Conservation (phyloP, 1,284 basidiomycete genomes). For the Apiotrichum sp. region DNA sequence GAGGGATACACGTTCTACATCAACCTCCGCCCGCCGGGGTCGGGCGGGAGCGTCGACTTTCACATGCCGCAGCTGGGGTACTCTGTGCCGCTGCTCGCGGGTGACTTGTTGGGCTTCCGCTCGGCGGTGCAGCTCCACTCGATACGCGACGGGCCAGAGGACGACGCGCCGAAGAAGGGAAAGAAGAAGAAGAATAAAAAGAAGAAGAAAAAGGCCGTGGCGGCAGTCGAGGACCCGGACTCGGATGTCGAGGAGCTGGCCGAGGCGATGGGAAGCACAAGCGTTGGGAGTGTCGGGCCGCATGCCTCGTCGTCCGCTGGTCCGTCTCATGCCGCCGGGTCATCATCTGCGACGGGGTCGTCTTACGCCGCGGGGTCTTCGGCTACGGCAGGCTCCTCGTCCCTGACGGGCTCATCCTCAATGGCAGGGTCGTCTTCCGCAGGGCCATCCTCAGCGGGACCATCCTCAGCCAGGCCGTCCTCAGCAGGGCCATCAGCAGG, state of each 20-base stretch:
- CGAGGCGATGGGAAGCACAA: background rate
- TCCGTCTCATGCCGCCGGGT: background rate
- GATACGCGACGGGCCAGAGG: background rate
- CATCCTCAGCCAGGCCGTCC: background rate
- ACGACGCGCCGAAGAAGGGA: background rate
- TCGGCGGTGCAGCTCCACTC: background rate
- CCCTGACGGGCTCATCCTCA: background rate
- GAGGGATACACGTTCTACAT: background rate
- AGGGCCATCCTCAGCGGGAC: background rate
- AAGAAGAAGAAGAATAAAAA: conserved; percentile 2
- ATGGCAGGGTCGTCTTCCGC: too few species aligned
- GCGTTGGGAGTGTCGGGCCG: background rate
- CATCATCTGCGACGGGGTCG: background rate
- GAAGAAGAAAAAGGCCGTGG: background rate
- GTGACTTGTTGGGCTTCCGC: background rate
- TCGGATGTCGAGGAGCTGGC: background rate
- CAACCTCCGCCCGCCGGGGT: background rate
- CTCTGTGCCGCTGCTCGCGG: background rate
- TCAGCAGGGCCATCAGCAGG: background rate
- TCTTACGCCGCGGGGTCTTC: background rate
- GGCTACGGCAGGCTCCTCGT: too few species aligned
- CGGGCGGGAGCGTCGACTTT: background rate
- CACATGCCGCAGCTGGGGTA: background rate
- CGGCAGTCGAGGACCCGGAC: background rate
- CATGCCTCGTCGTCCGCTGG: background rate